A percentile compares a stretch with the other conserved stretches of the same genome.
phyloP scores from a whole-genome alignment of 2,329 filamentous ascomycete species.

The Aspergillus felis region DNA sequence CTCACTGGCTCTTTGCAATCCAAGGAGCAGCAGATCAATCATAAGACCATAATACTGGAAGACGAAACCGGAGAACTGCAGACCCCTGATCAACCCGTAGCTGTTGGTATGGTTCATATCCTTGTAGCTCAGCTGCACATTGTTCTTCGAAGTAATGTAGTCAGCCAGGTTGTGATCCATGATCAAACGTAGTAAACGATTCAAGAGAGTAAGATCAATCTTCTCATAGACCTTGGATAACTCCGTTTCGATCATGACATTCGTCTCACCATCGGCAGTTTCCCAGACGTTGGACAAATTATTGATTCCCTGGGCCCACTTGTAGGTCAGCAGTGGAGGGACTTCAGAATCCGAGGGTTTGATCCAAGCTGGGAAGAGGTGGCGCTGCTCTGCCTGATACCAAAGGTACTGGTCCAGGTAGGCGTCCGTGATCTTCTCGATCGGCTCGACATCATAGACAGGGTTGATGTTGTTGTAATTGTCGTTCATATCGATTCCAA shows the following conservation, averaged over 20 bases:
- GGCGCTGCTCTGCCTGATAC: constrained; percentile 97
- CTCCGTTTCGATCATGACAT: constrained; percentile 97
- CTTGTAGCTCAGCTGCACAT: constrained; percentile 98
- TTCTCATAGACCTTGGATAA: constrained; percentile 99
- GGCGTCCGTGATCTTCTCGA: constrained; percentile 98
- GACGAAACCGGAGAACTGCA: constrained; percentile 97
- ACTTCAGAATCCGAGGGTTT: constrained; percentile 98
- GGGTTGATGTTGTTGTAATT: constrained; percentile 99
- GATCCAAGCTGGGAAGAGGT: constrained; percentile 97
- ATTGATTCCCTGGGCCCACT: constrained; percentile 99
- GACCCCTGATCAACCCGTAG: constrained; percentile 94
- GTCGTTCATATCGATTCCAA: constrained; percentile 99
- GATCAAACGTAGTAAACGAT: constrained; percentile 85
- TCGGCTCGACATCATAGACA: constrained; percentile 97
- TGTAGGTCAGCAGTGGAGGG: constrained; percentile 89
- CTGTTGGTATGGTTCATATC: constrained; percentile 99
- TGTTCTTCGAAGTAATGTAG: constrained; percentile 99
- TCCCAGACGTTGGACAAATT: constrained; percentile 96
- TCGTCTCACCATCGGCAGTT: constrained; percentile 88
- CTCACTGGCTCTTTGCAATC: constrained; percentile 93
- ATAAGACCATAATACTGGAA: constrained; percentile 99
- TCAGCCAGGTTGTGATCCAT: constrained; percentile 99
- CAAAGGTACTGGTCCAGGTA: constrained; percentile 98
- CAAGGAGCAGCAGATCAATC: constrained; percentile 85
- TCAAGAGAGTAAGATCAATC: constrained; percentile 93